phyloP scores from a whole-genome alignment of 2,329 filamentous ascomycete genomes.

The Xylaria hypoxylon region DNA sequence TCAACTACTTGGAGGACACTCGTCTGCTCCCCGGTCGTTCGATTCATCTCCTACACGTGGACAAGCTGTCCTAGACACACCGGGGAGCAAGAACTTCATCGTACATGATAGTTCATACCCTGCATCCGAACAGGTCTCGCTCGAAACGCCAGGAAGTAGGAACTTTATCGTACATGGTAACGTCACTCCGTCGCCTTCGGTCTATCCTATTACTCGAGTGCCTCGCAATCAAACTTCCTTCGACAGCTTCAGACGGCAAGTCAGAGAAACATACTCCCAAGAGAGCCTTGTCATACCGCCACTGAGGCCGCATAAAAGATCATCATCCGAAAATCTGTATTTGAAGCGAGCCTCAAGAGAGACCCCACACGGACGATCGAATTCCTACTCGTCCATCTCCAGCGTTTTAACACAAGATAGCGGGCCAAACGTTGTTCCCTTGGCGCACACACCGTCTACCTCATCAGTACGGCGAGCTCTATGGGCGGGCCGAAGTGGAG shows the following conservation, averaged over 20 bases:
- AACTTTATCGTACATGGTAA: conserved; percentile 68
- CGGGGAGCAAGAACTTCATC: conserved; percentile 37
- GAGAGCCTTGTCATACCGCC: conserved; percentile 71
- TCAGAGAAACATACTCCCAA: conserved; percentile 65
- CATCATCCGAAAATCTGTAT: conserved; percentile 62
- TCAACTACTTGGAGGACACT: conserved; percentile 60
- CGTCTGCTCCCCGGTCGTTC: conserved; percentile 60
- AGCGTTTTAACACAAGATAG: conserved; percentile 65
- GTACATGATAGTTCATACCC: conserved; percentile 34
- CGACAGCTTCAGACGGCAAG: conserved; percentile 50
- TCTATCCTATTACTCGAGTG: conserved; percentile 47
- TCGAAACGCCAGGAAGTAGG: conserved; percentile 51
- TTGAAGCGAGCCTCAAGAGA: conserved; percentile 65
- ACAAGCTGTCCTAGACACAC: conserved; percentile 50
- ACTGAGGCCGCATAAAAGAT: conserved; percentile 60
- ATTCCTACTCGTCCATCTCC: conserved; percentile 67
- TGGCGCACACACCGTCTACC: conserved; percentile 50
- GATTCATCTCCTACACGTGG: conserved; percentile 49
- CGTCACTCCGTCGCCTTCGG: conserved; percentile 56
- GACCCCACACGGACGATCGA: conserved; percentile 61
- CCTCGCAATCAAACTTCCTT: conserved; percentile 50
- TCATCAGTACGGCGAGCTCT: conserved; percentile 48
- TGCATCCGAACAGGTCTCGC: conserved; percentile 44
- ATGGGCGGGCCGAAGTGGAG: conserved; percentile 45
- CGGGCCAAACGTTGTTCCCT: conserved; percentile 54